Percentiles rank a stretch among this genome's conserved stretches.
phyloP scores from a whole-genome alignment of 331 rosid species.

The Saraca asoca region DNA sequence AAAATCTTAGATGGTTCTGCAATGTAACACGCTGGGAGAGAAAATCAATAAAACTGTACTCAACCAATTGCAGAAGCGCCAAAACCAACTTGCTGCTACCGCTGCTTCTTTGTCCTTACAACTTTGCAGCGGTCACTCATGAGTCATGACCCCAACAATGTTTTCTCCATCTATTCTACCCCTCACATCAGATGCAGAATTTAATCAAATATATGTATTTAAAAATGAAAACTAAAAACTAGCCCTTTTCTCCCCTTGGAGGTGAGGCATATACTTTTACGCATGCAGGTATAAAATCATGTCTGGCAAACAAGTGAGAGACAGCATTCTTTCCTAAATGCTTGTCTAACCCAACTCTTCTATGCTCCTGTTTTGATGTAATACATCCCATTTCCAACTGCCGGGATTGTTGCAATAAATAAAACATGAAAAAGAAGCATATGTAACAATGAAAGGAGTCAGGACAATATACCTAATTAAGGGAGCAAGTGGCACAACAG shows the following conservation, averaged over 20 bases:
- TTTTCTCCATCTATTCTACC: background rate
- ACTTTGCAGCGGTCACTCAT: background rate
- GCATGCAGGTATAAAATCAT: background rate
- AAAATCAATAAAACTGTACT: background rate
- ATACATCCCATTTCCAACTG: background rate
- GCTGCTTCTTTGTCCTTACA: conserved; percentile 2
- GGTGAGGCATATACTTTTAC: background rate
- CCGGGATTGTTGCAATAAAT: conserved; percentile 2
- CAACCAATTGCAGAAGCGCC: background rate
- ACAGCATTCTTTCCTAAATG: conserved; percentile 1
- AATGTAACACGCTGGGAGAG: background rate
- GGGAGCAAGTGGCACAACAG: conserved; percentile 26
- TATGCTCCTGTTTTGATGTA: conserved; percentile 5
- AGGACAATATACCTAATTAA: conserved; percentile 19
- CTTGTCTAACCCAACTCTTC: background rate
- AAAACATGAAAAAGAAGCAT: conserved; percentile 10
- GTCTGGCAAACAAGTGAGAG: background rate
- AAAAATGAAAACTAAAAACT: background rate
- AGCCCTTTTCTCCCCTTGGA: conserved; percentile 5
- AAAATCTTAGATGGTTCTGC: background rate
- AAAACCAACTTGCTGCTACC: background rate
- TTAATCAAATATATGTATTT: background rate
- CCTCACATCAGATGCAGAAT: background rate
- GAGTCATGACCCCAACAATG: background rate
- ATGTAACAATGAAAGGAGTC: conserved; percentile 9